phyloP scores from a whole-genome alignment of 257 asterid species.

The Petrea volubilis region DNA sequence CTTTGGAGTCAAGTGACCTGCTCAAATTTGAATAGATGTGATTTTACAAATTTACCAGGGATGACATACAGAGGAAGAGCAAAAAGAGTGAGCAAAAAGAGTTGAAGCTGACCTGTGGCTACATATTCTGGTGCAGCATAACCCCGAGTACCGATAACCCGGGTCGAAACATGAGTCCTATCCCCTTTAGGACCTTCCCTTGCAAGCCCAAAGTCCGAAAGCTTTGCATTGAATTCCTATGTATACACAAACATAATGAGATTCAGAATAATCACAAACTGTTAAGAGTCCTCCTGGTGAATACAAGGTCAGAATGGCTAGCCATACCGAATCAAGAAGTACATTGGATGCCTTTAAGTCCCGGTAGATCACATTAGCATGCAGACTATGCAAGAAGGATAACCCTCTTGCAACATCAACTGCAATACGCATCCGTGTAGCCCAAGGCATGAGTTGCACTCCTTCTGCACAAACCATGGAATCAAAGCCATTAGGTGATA shows the following conservation, averaged over 20 bases:
- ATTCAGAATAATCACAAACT: background rate
- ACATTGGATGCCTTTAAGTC: conserved; percentile 60
- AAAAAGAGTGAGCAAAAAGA: background rate
- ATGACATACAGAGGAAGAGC: background rate
- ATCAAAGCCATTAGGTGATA: background rate
- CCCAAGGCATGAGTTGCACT: conserved; percentile 54
- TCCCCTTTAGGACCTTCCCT: conserved; percentile 60
- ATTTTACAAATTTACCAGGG: background rate
- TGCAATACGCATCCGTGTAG: conserved; percentile 43
- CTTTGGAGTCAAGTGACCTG: conserved; percentile 55
- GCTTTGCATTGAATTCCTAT: conserved; percentile 59
- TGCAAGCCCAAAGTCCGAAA: conserved; percentile 62
- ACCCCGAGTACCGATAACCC: conserved; percentile 56
- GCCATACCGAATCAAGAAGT: conserved; percentile 53
- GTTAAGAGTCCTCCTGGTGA: background rate
- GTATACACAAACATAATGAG: background rate
- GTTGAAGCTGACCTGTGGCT: conserved; percentile 39
- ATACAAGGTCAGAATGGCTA: background rate
- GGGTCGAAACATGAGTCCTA: conserved; percentile 55
- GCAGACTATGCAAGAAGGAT: conserved; percentile 49
- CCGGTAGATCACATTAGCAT: conserved; percentile 53
- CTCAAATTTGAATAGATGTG: background rate
- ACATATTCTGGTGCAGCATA: conserved; percentile 66
- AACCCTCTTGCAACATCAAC: conserved; percentile 53
- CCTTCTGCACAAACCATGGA: conserved; percentile 37